Percentiles rank a stretch among this genome's conserved stretches.
These are phyloP conservation scores for Metarhizium sp. DNA, from an alignment of 2,329 filamentous ascomycete species.

Conservation along the genomic window DNA sequence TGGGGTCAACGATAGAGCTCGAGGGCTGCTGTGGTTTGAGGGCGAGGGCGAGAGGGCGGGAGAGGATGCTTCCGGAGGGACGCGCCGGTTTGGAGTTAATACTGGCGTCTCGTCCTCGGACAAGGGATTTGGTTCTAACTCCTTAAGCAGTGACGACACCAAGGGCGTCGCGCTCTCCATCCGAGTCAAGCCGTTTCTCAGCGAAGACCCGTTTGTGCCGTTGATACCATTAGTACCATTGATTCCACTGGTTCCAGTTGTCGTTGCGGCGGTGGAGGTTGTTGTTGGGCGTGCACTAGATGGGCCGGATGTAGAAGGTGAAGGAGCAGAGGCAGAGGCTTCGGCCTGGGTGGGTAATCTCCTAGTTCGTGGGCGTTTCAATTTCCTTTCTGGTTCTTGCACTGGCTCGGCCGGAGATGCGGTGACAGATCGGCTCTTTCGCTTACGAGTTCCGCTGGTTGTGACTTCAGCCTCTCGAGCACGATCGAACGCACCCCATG, in stretches of 20 bases:
- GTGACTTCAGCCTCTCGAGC: slow-evolving; percentile 58
- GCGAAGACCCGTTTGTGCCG: slow-evolving; percentile 7
- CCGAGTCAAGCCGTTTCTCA: slow-evolving; percentile 15
- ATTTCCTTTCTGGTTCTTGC: slow-evolving; percentile 67
- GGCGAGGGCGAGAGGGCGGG: slow-evolving; percentile 56
- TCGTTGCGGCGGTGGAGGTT: not conserved
- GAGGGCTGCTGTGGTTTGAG: slow-evolving; percentile 57
- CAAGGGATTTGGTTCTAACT: slow-evolving; percentile 62
- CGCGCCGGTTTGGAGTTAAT: slow-evolving; percentile 19
- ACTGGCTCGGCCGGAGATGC: slow-evolving; percentile 59
- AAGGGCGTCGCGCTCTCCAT: slow-evolving; percentile 59
- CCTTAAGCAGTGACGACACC: slow-evolving; percentile 75
- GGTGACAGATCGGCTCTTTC: slow-evolving; percentile 62
- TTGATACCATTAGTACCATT: not conserved
- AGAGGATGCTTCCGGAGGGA: slow-evolving; percentile 36
- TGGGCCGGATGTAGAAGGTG: slow-evolving; percentile 19
- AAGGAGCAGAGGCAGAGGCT: slow-evolving; percentile 31
- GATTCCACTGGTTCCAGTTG: not conserved
- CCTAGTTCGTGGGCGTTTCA: slow-evolving; percentile 80
- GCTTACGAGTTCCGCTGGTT: slow-evolving; percentile 52
- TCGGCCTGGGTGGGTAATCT: slow-evolving; percentile 45
- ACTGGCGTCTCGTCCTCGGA: slow-evolving; percentile 44
- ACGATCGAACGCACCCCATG: slow-evolving; percentile 87
- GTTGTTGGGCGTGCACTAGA: slow-evolving; percentile 15
- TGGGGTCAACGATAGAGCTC: slow-evolving; percentile 59